These are phyloP conservation scores for Trypanosoma avium DNA, from an alignment of 208 protist genomes.

Conservation along the genomic window DNA sequence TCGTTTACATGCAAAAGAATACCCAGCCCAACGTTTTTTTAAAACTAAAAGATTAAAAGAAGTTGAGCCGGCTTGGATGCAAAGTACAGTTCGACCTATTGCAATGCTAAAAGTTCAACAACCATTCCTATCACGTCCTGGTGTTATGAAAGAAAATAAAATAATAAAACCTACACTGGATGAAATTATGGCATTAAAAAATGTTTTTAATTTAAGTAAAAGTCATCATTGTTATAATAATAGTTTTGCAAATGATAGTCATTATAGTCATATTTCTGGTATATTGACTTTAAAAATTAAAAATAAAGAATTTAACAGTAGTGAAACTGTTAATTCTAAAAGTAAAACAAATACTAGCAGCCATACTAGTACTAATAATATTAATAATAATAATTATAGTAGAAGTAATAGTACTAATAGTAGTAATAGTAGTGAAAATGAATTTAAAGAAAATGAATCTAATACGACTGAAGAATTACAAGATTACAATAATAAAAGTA, in stretches of 20 bases:
- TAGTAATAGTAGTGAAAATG: not conserved
- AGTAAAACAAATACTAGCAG: too few species aligned
- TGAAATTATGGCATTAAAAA: constrained; percentile 23
- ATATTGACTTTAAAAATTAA: too few species aligned
- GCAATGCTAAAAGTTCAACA: constrained; percentile 54
- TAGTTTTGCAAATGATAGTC: too few species aligned
- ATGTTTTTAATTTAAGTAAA: not conserved
- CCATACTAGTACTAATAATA: not conserved
- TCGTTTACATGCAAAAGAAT: constrained; percentile 53
- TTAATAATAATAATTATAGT: not conserved
- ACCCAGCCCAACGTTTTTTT: constrained; percentile 50
- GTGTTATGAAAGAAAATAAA: constrained; percentile 53
- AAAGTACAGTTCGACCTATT: constrained; percentile 44
- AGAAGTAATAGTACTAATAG: not conserved
- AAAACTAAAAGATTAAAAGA: constrained; percentile 5
- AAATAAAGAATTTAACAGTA: not conserved
- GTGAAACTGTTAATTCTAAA: too few species aligned
- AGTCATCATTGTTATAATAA: too few species aligned
- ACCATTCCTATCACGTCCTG: constrained; percentile 56
- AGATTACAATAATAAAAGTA: not conserved
- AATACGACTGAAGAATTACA: constrained; percentile 5
- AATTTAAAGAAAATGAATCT: constrained; percentile 2
- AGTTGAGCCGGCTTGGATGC: constrained; percentile 24
- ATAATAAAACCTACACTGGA: constrained; percentile 39
- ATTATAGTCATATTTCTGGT: too few species aligned